Percentiles rank a stretch among this genome's conserved stretches.
phyloP scores from a whole-genome alignment of 169 alveolate species.

The Neospora caninum region DNA sequence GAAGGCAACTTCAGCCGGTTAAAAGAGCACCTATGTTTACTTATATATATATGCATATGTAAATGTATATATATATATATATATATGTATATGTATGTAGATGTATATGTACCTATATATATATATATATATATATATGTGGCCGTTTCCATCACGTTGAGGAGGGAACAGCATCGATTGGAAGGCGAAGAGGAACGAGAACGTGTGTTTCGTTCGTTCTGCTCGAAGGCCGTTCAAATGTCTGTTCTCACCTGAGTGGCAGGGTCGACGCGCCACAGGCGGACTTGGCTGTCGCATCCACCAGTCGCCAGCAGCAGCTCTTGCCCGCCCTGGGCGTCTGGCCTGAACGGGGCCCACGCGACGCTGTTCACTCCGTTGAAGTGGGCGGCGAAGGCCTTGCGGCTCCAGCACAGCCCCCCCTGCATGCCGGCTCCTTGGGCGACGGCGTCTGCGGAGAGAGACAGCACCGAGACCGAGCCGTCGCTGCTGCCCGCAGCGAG shows the following conservation, averaged over 20 bases:
- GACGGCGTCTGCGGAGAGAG: constrained; percentile 30
- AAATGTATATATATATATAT: no score
- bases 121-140: background rate
- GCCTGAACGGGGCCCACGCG: constrained; percentile 86
- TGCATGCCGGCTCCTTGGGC: constrained; percentile 50
- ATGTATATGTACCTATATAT: background rate
- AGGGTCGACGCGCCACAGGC: constrained; percentile 81
- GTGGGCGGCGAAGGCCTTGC: constrained; percentile 80
- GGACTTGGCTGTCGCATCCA: constrained; percentile 87
- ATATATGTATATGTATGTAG: background rate
- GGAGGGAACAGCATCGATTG: no score
- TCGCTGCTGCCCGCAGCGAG: constrained; percentile 84
- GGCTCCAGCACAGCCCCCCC: constrained; percentile 74
- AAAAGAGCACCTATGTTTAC: no score
- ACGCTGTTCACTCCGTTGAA: constrained; percentile 83
- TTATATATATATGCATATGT: no score
- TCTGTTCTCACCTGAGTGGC: constrained; percentile 43
- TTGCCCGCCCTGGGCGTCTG: constrained; percentile 48
- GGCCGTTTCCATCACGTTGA: no score
- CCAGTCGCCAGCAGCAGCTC: constrained; percentile 84
- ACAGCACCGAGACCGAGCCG: constrained; percentile 80
- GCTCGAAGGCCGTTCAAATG: no score
- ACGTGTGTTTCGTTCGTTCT: no score
- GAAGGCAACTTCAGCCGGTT: no score
- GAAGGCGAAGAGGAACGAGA: no score